These are phyloP conservation scores for Rhynchospora pubera DNA, from an alignment of 176 grass and related monocot species.

Conservation along the genomic window DNA sequence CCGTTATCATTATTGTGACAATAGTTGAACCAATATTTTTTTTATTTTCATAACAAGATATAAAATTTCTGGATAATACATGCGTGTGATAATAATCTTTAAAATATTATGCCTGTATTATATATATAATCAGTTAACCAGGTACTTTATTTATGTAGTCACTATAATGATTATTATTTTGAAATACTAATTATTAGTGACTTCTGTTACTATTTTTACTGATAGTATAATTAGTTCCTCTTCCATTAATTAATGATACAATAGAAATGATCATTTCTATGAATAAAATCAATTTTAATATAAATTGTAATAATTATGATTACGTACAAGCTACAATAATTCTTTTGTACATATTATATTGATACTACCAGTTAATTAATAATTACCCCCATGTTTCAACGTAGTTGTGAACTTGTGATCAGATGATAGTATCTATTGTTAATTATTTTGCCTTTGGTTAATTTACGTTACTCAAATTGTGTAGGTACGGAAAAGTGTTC, in stretches of 20 bases:
- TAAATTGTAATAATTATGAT: too few species aligned
- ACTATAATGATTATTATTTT: background rate
- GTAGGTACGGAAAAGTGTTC: conserved; percentile 31
- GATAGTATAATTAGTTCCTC: too few species aligned
- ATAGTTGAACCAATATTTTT: background rate
- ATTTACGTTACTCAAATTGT: background rate
- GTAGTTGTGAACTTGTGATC: background rate
- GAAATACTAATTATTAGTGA: background rate
- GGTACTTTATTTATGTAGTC: background rate
- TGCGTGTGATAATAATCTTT: background rate
- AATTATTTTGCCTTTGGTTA: background rate
- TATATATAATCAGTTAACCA: background rate
- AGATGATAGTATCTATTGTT: background rate
- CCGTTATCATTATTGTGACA: background rate
- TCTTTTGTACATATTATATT: too few species aligned
- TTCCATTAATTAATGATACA: too few species aligned
- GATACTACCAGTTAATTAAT: too few species aligned
- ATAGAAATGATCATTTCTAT: too few species aligned
- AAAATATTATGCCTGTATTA: background rate
- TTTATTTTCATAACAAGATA: background rate
- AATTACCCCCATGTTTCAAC: too few species aligned
- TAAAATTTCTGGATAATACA: background rate
- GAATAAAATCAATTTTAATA: too few species aligned
- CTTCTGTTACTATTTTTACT: too few species aligned
- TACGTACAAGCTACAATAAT: too few species aligned